Evolutionary conservation across 2,329 filamentous ascomycete genomes (phyloP), one percentile per base, ranked within the genome.

Genomic region (Diplodia corticola): DNA sequence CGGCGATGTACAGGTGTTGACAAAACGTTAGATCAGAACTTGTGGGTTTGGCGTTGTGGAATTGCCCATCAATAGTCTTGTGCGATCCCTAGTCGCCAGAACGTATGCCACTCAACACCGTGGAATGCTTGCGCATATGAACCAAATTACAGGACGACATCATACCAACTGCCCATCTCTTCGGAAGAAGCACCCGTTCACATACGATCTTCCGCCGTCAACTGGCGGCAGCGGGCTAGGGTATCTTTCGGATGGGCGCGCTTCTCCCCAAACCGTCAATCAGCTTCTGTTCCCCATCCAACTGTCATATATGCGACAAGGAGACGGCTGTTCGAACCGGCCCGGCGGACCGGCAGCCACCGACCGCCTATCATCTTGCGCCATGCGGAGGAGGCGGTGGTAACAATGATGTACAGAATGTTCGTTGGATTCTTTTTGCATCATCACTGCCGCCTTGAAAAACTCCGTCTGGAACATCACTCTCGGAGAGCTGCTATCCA

Each of bases 181-280:
- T 30, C 65, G 28, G 44, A 67, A 67, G 20, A 67, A 67, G 40
- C 65, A 67, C 5, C 65, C 65, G 24, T 63, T 64, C 20, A 67
- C 65, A 28, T 63, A 67, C 26, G 59, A 63, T 17, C 59, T 48
- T 22, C 65, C 50, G 15, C 37, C 28, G 50, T 67, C 65, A 24
- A 64, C 60, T 33, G 59, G 59, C 51, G 65, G 65, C 28, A 55
- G 12, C 35, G 65, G 60, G 13, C 40, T 51, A 24, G 51, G 65
- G 44, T 64, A 64, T 51, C 37, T 61, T 44, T 67, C 40, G 35
- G 35, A 46, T n/a, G 9, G 20, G 20, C 55, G 64, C 17, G 48
- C 63, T 64, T 55, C 22, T 28, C 40, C 49, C 22, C n/a, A n/a
- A 28, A 20, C 54, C 54, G 10, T 26, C 20, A 24, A 54, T 66